Conservation (phyloP, 1,139 yeast genomes). For the Candida tetrigidarum region DNA sequence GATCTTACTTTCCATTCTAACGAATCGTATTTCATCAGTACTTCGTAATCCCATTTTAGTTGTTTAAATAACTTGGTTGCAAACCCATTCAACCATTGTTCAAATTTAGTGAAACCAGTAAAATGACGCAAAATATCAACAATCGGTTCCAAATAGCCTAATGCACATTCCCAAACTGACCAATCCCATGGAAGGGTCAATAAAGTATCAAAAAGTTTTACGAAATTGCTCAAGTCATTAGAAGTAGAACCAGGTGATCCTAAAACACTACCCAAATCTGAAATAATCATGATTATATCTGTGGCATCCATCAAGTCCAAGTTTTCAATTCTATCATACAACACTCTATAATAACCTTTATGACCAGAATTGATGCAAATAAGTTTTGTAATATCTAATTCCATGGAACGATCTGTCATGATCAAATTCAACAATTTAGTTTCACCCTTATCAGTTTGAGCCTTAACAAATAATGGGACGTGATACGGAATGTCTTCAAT, state of each 20-base stretch:
- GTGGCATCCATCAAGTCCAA: constrained; percentile 27
- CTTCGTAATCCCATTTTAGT: constrained; percentile 25
- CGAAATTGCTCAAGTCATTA: constrained; percentile 32
- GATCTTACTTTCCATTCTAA: constrained; percentile 47
- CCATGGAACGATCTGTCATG: constrained; percentile 51
- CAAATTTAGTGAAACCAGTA: constrained; percentile 27
- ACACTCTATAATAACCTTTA: constrained; percentile 49
- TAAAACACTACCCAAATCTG: constrained; percentile 40
- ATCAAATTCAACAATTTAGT: constrained; percentile 42
- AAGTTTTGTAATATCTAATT: constrained; percentile 33
- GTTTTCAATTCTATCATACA: constrained; percentile 26
- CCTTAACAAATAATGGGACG: constrained; percentile 54
- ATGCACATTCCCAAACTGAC: constrained; percentile 31
- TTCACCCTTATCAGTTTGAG: constrained; percentile 27
- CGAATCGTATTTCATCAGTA: constrained; percentile 13
- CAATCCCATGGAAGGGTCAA: constrained; percentile 26
- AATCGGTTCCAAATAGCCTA: constrained; percentile 37
- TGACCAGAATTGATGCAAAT: constrained; percentile 46
- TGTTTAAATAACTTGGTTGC: constrained; percentile 23
- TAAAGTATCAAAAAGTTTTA: constrained; percentile 32
- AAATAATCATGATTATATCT: constrained; percentile 39
- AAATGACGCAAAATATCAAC: constrained; percentile 33
- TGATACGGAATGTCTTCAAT: constrained; percentile 53
- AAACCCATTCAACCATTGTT: constrained; percentile 26
- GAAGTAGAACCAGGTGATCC: constrained; percentile 24